phyloP scores from a whole-genome alignment of 148 eudicot genomes.

The Cornus controversa region DNA sequence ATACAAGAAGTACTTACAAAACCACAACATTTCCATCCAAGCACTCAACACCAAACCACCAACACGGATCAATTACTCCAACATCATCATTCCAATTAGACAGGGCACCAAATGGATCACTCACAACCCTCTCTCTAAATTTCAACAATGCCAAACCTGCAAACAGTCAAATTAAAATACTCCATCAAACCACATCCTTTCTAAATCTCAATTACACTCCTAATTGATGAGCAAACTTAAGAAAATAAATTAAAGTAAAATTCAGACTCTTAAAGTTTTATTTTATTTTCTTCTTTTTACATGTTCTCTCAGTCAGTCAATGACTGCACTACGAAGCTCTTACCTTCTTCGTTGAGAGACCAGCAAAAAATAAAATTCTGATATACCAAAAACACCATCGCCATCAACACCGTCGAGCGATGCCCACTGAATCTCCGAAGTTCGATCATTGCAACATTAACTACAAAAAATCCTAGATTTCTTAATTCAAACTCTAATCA shows the following conservation, averaged over 20 bases:
- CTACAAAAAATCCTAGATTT: background rate
- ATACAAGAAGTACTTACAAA: constrained; percentile 50
- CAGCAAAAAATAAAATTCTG: constrained; percentile 30
- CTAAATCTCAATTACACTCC: background rate
- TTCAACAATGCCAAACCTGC: constrained; percentile 70
- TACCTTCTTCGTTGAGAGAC: constrained; percentile 70
- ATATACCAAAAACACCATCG: constrained; percentile 27
- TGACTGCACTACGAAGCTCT: background rate
- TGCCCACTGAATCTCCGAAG: constrained; percentile 31
- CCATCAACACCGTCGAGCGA: constrained; percentile 23
- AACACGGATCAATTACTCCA: constrained; percentile 59
- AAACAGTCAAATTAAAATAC: background rate
- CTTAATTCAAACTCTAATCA: background rate
- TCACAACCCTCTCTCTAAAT: constrained; percentile 56
- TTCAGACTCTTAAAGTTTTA: no score
- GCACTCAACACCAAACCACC: constrained; percentile 78
- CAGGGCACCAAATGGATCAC: constrained; percentile 71
- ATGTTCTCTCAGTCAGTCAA: background rate
- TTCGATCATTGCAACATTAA: constrained; percentile 35
- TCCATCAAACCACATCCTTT: background rate
- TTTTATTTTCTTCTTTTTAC: background rate
- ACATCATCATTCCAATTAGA: constrained; percentile 56
- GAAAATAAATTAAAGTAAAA: no score
- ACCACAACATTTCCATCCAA: constrained; percentile 51
- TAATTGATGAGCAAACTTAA: background rate